phyloP scores from a whole-genome alignment of 148 eudicot species.

The Agrostemma githago region DNA sequence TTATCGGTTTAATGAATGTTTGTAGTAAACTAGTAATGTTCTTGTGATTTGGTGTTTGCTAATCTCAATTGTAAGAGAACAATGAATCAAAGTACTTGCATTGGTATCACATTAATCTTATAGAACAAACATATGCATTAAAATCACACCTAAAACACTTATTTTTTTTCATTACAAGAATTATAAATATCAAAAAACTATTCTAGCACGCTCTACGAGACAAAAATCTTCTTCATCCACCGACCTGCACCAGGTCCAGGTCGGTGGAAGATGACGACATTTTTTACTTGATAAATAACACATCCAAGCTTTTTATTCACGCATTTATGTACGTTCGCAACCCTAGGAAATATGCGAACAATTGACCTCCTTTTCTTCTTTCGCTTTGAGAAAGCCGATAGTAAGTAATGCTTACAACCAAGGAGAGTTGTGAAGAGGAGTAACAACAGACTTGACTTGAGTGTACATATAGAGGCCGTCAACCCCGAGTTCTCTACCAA shows the following conservation, averaged over 20 bases:
- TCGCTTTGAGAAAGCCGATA: not conserved
- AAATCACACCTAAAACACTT: not conserved
- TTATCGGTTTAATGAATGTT: not conserved
- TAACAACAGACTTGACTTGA: conserved; percentile 61
- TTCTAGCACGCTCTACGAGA: not conserved
- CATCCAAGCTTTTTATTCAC: not conserved
- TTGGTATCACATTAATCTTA: not conserved
- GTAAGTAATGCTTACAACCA: conserved; percentile 36
- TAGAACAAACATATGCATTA: not conserved
- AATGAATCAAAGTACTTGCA: not conserved
- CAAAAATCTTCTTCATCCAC: not conserved
- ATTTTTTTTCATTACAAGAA: not conserved
- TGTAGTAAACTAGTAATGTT: not conserved
- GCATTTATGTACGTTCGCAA: not conserved
- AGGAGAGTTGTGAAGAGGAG: conserved; percentile 66
- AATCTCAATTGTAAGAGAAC: not conserved
- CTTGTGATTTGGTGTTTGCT: not conserved
- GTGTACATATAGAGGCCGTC: conserved; percentile 62
- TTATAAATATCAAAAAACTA: not conserved
- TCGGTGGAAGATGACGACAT: not conserved
- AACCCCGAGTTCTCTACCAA: conserved; percentile 60
- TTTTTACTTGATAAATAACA: not conserved
- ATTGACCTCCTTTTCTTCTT: not conserved
- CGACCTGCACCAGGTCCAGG: not conserved
- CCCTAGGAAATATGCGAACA: not conserved